Evolutionary conservation across 345 rosid species (phyloP).

Genomic region (Melastoma malabathricum): DNA sequence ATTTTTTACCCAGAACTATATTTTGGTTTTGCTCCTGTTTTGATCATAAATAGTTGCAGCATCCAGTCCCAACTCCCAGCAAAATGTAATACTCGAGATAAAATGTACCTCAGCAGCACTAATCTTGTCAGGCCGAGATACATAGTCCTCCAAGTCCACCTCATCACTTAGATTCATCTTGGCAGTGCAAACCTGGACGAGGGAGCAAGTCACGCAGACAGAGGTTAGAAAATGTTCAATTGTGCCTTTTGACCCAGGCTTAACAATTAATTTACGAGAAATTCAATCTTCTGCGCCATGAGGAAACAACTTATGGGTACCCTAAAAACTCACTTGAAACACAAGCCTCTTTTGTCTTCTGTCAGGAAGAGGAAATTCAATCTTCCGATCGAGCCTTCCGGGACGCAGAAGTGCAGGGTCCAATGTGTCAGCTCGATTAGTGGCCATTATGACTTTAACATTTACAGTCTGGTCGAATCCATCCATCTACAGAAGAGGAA

Average conservation of each 20-base stretch:
- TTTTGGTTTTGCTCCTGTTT: too few relatives aligned
- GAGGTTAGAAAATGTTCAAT: neutral
- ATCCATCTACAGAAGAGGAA: slow-evolving; percentile 47
- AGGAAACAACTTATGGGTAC: neutral
- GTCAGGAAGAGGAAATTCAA: slow-evolving; percentile 92
- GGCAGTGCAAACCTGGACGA: slow-evolving; percentile 79
- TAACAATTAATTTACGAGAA: too few relatives aligned
- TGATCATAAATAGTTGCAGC: neutral
- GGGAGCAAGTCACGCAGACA: neutral
- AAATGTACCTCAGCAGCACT: slow-evolving; percentile 97
- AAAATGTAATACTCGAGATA: slow-evolving; percentile 2
- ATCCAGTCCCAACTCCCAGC: neutral
- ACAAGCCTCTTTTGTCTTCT: slow-evolving; percentile 99
- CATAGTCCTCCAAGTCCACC: slow-evolving; percentile 98
- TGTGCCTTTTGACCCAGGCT: neutral
- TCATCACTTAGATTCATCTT: slow-evolving; percentile 96
- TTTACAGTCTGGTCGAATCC: slow-evolving; percentile 97
- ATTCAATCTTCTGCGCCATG: neutral
- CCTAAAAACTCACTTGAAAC: slow-evolving; percentile 48
- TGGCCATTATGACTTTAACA: slow-evolving; percentile 97
- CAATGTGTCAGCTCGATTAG: slow-evolving; percentile 90
- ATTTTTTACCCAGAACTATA: too few relatives aligned
- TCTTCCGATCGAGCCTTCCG: slow-evolving; percentile 90
- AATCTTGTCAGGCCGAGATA: slow-evolving; percentile 95
- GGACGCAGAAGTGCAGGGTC: slow-evolving; percentile 98